Conservation (phyloP, 2,329 filamentous ascomycete species). For the Thermothelomyces thermophilus region DNA sequence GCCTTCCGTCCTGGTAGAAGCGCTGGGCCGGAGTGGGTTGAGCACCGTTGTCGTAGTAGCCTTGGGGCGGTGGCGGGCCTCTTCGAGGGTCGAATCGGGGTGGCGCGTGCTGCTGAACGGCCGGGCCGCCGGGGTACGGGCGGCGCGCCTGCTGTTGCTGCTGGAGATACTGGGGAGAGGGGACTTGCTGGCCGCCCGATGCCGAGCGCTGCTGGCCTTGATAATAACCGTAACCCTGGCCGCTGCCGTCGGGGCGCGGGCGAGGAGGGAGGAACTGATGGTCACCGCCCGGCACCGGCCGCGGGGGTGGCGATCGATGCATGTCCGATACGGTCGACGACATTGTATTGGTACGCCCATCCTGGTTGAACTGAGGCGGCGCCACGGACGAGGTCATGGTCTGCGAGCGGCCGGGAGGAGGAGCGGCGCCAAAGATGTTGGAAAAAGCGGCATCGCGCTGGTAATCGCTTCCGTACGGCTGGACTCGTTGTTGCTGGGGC, state of each 20-base stretch:
- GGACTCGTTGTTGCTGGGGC: slow-evolving; percentile 32
- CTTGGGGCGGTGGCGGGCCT: slow-evolving; percentile 43
- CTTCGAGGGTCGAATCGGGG: slow-evolving; percentile 28
- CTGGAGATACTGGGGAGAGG: slow-evolving; percentile 43
- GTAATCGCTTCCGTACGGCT: slow-evolving; percentile 48
- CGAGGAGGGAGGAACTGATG: slow-evolving; percentile 31
- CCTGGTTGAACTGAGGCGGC: slow-evolving; percentile 43
- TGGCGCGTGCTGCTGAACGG: slow-evolving; percentile 30
- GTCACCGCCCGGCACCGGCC: slow-evolving; percentile 35
- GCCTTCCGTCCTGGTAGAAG: slow-evolving; percentile 55
- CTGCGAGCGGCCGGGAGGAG: slow-evolving; percentile 82
- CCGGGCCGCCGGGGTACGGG: slow-evolving; percentile 35
- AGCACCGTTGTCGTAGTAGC: slow-evolving; percentile 36
- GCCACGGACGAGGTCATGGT: slow-evolving; percentile 81
- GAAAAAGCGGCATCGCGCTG: slow-evolving; percentile 93
- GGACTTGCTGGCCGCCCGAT: slow-evolving; percentile 42
- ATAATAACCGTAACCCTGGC: slow-evolving; percentile 46
- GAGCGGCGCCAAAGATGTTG: slow-evolving; percentile 87
- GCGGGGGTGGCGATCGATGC: slow-evolving; percentile 58
- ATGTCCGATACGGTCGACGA: slow-evolving; percentile 48
- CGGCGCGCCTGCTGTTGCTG: slow-evolving; percentile 40
- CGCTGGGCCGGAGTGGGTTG: slow-evolving; percentile 45
- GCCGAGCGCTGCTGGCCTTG: slow-evolving; percentile 44
- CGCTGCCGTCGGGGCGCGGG: slow-evolving; percentile 39
- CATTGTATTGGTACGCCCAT: slow-evolving; percentile 75